Conservation (phyloP, 805 yeast species). For the Yamadazyma takamatsuzukensis region DNA sequence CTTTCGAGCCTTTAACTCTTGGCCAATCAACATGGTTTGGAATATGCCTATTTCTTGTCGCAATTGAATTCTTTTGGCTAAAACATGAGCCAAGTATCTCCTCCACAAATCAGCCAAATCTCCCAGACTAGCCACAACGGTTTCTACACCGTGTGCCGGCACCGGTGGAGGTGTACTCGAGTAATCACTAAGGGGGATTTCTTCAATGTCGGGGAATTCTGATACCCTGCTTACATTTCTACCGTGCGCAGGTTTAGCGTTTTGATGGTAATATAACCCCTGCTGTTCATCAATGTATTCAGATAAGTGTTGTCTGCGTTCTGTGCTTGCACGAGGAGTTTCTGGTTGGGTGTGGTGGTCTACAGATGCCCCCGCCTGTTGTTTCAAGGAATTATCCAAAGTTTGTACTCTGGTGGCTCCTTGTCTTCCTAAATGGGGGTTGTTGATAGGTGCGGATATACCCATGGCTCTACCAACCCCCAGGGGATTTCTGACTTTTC, state of each 20-base stretch:
- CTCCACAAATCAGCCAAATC: conserved; percentile 25
- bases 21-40: conserved; percentile 19
- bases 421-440: conserved; percentile 25
- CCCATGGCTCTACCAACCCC: conserved; percentile 5
- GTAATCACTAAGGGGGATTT: conserved; percentile 11
- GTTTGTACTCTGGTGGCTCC: conserved; percentile 13
- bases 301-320: conserved; percentile 20
- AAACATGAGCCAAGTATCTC: conserved; percentile 29
- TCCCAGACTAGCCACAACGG: conserved; percentile 8
- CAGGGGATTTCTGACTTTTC: conserved; percentile 15
- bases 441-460: conserved; percentile 30
- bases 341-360: conserved; percentile 14
- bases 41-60: conserved; percentile 38
- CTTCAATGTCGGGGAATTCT: conserved; percentile 12
- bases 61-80: conserved; percentile 35
- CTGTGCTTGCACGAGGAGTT: conserved; percentile 5
- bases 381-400: conserved; percentile 21
- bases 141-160: conserved; percentile 21
- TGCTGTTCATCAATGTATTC: conserved; percentile 26
- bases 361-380: conserved; percentile 22
- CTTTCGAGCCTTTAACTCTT: conserved; percentile 8
- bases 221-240: conserved; percentile 22
- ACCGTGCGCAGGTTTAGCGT: conserved; percentile 1
- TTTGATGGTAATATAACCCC: conserved; percentile 9
- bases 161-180: conserved; percentile 21